Conservation (phyloP, 441 rosid genomes). For the Corymbia citriodora region DNA sequence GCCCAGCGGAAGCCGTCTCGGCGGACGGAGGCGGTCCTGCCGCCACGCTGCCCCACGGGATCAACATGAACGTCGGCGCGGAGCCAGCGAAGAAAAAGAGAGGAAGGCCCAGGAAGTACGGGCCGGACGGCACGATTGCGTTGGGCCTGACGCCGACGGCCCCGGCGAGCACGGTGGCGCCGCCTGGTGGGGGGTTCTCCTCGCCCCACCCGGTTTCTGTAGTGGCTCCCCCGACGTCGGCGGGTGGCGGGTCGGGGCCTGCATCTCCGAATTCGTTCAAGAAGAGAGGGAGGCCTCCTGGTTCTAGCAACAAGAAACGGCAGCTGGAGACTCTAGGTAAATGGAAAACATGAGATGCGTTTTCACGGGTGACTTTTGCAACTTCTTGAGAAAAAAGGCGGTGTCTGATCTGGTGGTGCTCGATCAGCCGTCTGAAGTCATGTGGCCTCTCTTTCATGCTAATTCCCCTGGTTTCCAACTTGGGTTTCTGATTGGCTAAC, state of each 20-base stretch:
- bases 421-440: background rate
- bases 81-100: conserved; percentile 58
- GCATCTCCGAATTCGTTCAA: conserved; percentile 31
- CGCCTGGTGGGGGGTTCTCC: conserved; percentile 22
- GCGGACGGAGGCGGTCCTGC: background rate
- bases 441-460: background rate
- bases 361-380: background rate
- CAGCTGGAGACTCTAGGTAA: conserved; percentile 46
- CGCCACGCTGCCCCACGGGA: conserved; percentile 1
- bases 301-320: conserved; percentile 51
- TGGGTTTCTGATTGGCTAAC: background rate
- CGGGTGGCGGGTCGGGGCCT: conserved; percentile 13
- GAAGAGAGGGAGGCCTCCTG: conserved; percentile 82
- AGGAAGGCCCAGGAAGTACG: conserved; percentile 89
- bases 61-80: conserved; percentile 36
- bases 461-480: background rate
- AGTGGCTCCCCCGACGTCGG: background rate
- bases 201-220: conserved; percentile 16
- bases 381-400: background rate
- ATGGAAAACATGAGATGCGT: background rate
- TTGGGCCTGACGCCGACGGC: conserved; percentile 34
- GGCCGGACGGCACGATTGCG: conserved; percentile 53
- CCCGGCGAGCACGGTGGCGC: conserved; percentile 17
- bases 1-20: background rate
- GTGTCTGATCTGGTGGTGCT: background rate